Base-by-base conservation (phyloP, 2,329 filamentous ascomycete species). In the Neocatenulostroma microsporum region DNA sequence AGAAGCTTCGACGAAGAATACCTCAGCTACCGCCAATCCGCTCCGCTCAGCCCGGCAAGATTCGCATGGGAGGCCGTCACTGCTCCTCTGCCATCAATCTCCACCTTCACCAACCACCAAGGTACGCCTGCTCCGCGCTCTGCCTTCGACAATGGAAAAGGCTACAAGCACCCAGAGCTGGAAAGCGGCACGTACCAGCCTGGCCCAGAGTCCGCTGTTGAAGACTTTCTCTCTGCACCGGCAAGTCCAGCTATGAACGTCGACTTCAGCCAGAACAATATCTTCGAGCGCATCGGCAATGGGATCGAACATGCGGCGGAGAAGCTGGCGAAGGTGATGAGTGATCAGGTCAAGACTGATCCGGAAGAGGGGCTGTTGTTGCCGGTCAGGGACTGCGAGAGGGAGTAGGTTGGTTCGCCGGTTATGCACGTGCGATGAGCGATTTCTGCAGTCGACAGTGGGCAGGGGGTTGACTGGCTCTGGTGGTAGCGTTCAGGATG, bases 311-410 rank as follows among this genome's bases (percentile, higher is more conserved):
- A 36, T 23, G 40, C 41, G 2, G 47, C 45, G 9, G 40, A 38
- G 10, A 47, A 40, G 26, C 13, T 55, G 25, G 39, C 43, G 7
- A 44, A 34, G 21, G 33, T 46, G 19, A 30, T 51, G 17, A 34
- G 47, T 28, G 45, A 50, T 27, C 40, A 42, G 25, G 47, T 55
- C 13, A 13, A 37, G 6, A 34, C 28, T 6, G 41, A 42, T 34
- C 37, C 46, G 9, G 50, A 56, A 32, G 44, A 47, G 17, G 51
- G 50, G 1, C 31, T 56, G 36, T 18, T 56, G 29, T 41, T 56
- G 37, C 49, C 52, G 3, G 39, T 55, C 6, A 39, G 25, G 30
- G 21, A 40, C 13, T 11, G 32, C 10, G 47, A 53, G 45, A 43
- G 50, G 35, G 48, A 48, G 37, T 10, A 17, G n/a, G n/a, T n/a